Base-by-base conservation (phyloP, 2,329 filamentous ascomycete genomes). In the Talaromyces sp. region DNA sequence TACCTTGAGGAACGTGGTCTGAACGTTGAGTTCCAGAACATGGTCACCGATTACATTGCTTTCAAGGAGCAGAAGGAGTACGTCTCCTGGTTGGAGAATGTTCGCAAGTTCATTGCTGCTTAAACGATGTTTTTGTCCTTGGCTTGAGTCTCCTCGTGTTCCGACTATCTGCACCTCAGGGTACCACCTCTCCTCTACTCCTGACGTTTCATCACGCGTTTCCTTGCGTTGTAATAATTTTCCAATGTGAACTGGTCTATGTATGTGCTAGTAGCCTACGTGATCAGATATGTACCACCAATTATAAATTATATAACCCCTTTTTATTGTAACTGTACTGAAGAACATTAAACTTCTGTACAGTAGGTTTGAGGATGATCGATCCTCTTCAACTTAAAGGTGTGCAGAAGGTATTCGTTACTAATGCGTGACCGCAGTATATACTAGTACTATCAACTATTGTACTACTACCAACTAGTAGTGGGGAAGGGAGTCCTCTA, bases 51-150 rank as follows among this genome's bases (percentile, higher is more conserved):
- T 74, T 99, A 96, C 79, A 92, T 97, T 69, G 91, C 97, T 72
- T 85, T 89, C 77, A 99, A 99, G 87, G 94, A 99, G 85, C 93
- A 97, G 85, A 89, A 86, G 78, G 94, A 99, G 82, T 99, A 99
- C 76, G 79, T 95, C 57, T 79, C 83, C 62, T 99, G 95, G 94
- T 80, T 99, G 74, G 83, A 86, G 74, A 85, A 89, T 70, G 83
- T 97, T 75, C 94, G 93, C 85, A 79, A 77, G 58, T 97, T 97
- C 70, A 80, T 97, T 62, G 87, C 89, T 71, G 86, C 86, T 56
- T 91, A 74, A 71, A 51, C 48, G 40, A 52, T 45, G 16, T 4
- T 16, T 39, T 29, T 30, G 8, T 39, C 16, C 19, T 40, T 11
- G n/a, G 36, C 11, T 37, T 24, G 36, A 39, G 11, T 19, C 36